A percentile compares a stretch with the other conserved stretches of the same genome.
Conservation (phyloP, 2,329 filamentous ascomycete genomes). For the Colletotrichum liriopes region DNA sequence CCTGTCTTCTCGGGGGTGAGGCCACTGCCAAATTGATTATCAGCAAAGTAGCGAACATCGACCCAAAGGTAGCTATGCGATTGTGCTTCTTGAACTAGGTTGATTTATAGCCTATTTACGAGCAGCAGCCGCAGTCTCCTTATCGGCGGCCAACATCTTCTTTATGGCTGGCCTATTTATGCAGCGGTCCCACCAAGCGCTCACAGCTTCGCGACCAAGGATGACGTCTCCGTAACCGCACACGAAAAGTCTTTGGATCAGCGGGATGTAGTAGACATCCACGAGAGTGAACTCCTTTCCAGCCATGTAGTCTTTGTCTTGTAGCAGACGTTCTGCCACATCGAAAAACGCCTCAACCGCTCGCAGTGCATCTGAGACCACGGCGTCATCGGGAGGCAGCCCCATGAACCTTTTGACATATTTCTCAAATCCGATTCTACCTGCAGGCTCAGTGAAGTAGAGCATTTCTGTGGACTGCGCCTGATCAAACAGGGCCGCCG, state of each 20-base stretch:
- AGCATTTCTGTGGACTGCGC: conserved; percentile 57
- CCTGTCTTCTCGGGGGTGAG: too few relatives aligned
- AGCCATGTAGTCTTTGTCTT: conserved; percentile 60
- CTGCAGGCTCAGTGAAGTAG: conserved; percentile 62
- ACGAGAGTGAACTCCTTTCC: conserved; percentile 59
- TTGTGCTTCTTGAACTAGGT: too few relatives aligned
- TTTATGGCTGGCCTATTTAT: conserved; percentile 56
- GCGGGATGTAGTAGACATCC: conserved; percentile 65
- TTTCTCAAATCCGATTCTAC: conserved; percentile 61
- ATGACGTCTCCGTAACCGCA: conserved; percentile 57
- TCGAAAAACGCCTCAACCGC: conserved; percentile 61
- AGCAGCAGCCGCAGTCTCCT: conserved; percentile 49
- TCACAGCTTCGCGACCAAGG: conserved; percentile 53
- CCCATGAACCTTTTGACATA: conserved; percentile 62
- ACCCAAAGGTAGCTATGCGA: too few relatives aligned
- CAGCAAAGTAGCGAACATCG: too few relatives aligned
- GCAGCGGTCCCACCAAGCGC: conserved; percentile 59
- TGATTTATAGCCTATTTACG: conserved; percentile 40
- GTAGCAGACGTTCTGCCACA: conserved; percentile 57
- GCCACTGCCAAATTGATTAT: too few relatives aligned
- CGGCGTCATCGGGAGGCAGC: conserved; percentile 57
- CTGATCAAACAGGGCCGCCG: conserved; percentile 60
- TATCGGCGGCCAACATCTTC: conserved; percentile 54
- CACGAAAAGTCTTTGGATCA: conserved; percentile 59
- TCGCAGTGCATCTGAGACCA: conserved; percentile 55